These are phyloP conservation scores for Solanum sejunctum DNA, from an alignment of 257 asterid species.

Conservation along the genomic window DNA sequence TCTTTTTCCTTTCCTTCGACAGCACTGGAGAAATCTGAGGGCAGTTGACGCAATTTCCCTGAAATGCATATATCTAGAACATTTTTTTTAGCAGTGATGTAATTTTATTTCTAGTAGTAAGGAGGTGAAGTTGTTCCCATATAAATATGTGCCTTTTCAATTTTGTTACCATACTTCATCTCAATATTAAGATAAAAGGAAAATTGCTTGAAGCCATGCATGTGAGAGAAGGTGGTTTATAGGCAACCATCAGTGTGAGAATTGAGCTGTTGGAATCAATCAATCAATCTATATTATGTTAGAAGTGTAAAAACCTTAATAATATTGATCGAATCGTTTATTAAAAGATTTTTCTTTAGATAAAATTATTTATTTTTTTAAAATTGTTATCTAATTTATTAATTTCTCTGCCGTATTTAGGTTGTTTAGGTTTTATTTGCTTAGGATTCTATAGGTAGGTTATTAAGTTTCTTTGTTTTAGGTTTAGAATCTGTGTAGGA, in stretches of 20 bases:
- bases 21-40: conserved; percentile 96
- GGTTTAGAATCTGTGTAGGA: too few species aligned
- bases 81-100: neutral
- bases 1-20: conserved; percentile 6
- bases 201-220: neutral
- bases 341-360: too few species aligned
- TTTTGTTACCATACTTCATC: neutral
- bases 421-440: too few species aligned
- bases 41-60: conserved; percentile 32
- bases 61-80: neutral
- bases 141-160: neutral
- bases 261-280: neutral
- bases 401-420: too few species aligned
- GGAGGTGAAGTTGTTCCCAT: neutral
- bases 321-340: too few species aligned
- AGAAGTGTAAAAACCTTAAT: too few species aligned
- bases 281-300: neutral
- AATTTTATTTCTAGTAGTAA: neutral
- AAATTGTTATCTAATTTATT: too few species aligned
- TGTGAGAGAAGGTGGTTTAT: neutral
- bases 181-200: neutral
- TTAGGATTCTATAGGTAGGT: too few species aligned
- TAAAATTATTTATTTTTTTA: too few species aligned
- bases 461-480: too few species aligned
- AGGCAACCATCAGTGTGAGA: neutral